These are phyloP conservation scores for Coemansia nantahalensis DNA, from an alignment of 192 early-diverging fungal genomes.

Conservation along the genomic window DNA sequence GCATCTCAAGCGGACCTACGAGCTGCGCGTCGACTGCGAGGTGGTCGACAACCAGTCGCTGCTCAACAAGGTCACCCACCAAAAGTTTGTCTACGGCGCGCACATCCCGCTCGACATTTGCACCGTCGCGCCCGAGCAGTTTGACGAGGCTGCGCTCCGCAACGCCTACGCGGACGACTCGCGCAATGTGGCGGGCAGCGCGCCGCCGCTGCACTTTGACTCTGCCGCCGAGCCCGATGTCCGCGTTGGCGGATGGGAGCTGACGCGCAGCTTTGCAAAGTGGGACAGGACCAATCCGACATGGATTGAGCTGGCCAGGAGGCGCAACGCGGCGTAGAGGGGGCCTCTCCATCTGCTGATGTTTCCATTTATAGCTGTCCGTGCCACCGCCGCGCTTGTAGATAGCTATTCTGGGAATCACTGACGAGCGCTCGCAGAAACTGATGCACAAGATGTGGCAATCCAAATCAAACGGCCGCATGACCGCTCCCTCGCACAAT, in stretches of 20 bases:
- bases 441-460: no score
- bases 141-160: conserved; percentile 10
- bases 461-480: no score
- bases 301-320: conserved; percentile 33
- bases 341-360: no score
- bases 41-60: conserved; percentile 13
- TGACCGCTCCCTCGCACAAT: no score
- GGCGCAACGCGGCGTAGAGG: conserved; percentile 4
- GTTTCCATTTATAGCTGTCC: no score
- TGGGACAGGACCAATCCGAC: conserved; percentile 34
- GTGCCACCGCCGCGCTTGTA: no score
- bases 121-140: conserved; percentile 21
- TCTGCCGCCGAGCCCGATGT: conserved; percentile 22
- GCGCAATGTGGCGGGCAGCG: conserved; percentile 23
- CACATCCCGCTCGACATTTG: conserved; percentile 24
- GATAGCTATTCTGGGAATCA: no score
- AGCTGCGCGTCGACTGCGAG: conserved; percentile 37
- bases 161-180: conserved; percentile 42
- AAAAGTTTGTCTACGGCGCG: conserved; percentile 14
- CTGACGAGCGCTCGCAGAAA: no score
- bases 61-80: conserved; percentile 21
- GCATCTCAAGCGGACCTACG: conserved; percentile 26
- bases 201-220: conserved; percentile 12
- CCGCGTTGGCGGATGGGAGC: conserved; percentile 33
- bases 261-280: conserved; percentile 16